phyloP scores from a whole-genome alignment of 2,329 filamentous ascomycete species.

The Cyphellophora europaea region DNA sequence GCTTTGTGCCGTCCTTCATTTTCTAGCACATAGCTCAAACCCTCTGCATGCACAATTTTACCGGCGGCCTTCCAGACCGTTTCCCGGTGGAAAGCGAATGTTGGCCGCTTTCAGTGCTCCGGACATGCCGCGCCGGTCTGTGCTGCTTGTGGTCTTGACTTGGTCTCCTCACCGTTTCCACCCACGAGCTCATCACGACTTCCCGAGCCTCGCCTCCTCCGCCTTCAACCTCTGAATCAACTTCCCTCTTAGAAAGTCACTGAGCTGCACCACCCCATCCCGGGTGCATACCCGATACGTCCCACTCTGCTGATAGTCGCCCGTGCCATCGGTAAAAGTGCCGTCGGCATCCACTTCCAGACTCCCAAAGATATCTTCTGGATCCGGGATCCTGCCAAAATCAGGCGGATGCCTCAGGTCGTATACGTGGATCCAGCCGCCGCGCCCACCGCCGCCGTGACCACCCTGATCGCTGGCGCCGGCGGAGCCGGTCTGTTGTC shows the following conservation, averaged over 20 bases:
- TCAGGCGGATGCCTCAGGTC: conserved; percentile 52
- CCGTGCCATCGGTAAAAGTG: conserved; percentile 45
- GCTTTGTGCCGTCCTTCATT: no score
- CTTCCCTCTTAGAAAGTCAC: conserved; percentile 39
- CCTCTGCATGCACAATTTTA: no score
- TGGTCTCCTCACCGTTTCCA: no score
- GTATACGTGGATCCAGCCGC: conserved; percentile 56
- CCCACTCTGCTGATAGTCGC: conserved; percentile 50
- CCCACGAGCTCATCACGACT: no score
- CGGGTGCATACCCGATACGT: conserved; percentile 54
- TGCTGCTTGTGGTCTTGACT: no score
- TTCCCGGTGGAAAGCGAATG: no score
- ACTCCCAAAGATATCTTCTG: conserved; percentile 58
- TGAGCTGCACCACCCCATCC: conserved; percentile 47
- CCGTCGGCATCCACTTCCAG: conserved; percentile 51
- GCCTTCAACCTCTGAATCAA: conserved; percentile 36
- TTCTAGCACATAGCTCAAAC: no score
- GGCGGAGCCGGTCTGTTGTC: conserved; percentile 40
- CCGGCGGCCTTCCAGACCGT: no score
- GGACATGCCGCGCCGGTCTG: no score
- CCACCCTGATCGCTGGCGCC: conserved; percentile 51
- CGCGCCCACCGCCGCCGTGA: conserved; percentile 46
- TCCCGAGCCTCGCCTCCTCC: conserved; percentile 22
- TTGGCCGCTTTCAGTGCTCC: no score
- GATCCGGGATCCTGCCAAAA: conserved; percentile 53